Conservation (phyloP, 331 rosid genomes). For the Stylosanthes scabra region DNA sequence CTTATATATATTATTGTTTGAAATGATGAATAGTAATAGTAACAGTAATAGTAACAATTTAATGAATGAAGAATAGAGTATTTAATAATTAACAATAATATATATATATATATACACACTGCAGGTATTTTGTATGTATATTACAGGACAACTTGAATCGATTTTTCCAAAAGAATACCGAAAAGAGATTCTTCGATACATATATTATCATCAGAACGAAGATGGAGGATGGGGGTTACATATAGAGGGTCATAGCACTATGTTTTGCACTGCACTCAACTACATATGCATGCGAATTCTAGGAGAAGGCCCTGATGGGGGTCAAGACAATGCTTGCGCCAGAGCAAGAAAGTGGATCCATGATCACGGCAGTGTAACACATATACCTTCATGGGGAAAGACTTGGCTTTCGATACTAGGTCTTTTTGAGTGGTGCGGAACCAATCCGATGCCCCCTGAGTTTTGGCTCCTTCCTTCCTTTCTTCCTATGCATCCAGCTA, state of each 20-base stretch:
- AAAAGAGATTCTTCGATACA: conserved; percentile 48
- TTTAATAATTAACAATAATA: no score
- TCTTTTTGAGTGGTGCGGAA: conserved; percentile 66
- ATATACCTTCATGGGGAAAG: conserved; percentile 82
- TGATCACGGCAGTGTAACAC: conserved; percentile 71
- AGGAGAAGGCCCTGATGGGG: conserved; percentile 65
- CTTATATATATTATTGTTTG: no score
- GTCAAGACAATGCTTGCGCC: conserved; percentile 54
- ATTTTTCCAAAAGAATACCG: conserved; percentile 39
- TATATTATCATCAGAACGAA: conserved; percentile 58
- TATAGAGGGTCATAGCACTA: conserved; percentile 64
- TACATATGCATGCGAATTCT: conserved; percentile 67
- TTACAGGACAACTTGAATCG: conserved; percentile 38
- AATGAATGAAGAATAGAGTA: no score
- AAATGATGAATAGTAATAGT: no score
- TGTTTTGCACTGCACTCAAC: conserved; percentile 67
- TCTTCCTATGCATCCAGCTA: conserved; percentile 83
- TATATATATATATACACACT: background rate
- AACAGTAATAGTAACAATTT: no score
- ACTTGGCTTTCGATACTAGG: conserved; percentile 88
- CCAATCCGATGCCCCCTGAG: conserved; percentile 80
- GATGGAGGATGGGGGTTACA: conserved; percentile 84
- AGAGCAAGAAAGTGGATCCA: conserved; percentile 80
- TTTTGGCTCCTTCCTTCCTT: conserved; percentile 81
- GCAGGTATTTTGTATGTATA: conserved; percentile 53